Base-by-base conservation (phyloP, 192 early-diverging fungal genomes). In the Pecoramyces ruminantium region DNA sequence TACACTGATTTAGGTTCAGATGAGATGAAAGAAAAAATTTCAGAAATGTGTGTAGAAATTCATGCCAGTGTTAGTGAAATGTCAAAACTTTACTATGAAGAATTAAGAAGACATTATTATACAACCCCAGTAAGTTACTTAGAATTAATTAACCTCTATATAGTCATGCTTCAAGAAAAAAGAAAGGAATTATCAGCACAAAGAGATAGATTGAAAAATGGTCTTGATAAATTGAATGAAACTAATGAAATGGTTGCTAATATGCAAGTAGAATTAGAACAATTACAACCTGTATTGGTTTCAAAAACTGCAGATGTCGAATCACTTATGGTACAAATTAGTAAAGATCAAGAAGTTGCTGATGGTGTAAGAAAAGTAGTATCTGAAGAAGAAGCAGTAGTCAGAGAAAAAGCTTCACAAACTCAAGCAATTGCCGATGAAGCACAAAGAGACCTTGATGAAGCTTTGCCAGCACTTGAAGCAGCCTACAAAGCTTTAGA, bases 291-390 rank as follows among this genome's bases (percentile, higher is more conserved):
- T 15, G 88, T 88, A 78, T 83, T 90, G 30, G 89, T 89, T 78
- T 79, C 84, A 34, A 85, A 87, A 30, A 88, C 89, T 15, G 82
- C 80, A 15, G 89, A 90, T 81, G 86, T 86, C 5, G 89, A 90
- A 83, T 82, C 80, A 12, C 82, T 90, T 34, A 90, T 90, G 89
- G 85, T 90, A 12, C 89, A 90, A 80, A 90, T 90, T 29, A 87
- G 87, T 4, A 90, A 90, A 80, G 89, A 90, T 81, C 89, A 90
- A 82, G 89, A 90, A 83, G 88, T 85, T 16, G 89, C 89, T 30
- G 89, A 90, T 79, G 89, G 89, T n/a, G 89, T 90, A 1, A 79
- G 88, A 78, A 89, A 88, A 81, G 86, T 89, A 29, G 89, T 90
- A 16, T 84, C 86, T 11, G 89, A 90, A 82, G 89, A 90, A 82